Conservation (phyloP, 2,329 filamentous ascomycete species). For the Stachybotrys echinatus region DNA sequence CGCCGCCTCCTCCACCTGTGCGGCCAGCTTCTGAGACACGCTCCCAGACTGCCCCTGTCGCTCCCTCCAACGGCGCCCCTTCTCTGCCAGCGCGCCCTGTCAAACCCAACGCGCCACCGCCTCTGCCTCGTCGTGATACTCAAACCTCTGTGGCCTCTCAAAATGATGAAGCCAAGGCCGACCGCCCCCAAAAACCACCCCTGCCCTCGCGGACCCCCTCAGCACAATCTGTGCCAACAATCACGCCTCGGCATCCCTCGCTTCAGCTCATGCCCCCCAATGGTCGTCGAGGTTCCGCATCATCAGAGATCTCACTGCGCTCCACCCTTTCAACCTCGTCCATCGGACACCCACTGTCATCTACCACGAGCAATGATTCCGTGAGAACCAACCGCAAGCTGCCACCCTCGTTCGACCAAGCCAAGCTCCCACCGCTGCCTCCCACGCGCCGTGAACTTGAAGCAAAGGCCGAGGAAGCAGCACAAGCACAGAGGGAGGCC, state of each 20-base stretch:
- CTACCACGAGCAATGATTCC: slow-evolving; percentile 42
- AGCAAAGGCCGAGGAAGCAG: slow-evolving; percentile 32
- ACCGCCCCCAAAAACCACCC: slow-evolving; percentile 26
- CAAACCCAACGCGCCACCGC: slow-evolving; percentile 22
- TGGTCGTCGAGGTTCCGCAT: slow-evolving; percentile 48
- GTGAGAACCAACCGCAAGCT: slow-evolving; percentile 41
- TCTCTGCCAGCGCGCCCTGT: slow-evolving; percentile 31
- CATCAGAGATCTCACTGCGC: slow-evolving; percentile 50
- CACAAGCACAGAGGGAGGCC: slow-evolving; percentile 17
- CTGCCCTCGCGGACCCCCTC: slow-evolving; percentile 17
- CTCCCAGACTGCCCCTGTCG: slow-evolving; percentile 29
- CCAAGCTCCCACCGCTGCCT: slow-evolving; percentile 53
- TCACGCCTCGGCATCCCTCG: slow-evolving; percentile 41
- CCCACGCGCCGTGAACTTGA: slow-evolving; percentile 51
- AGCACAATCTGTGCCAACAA: slow-evolving; percentile 8
- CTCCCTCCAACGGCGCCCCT: slow-evolving; percentile 28
- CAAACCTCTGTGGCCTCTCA: slow-evolving; percentile 9
- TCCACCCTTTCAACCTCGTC: slow-evolving; percentile 51
- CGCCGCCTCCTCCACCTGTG: slow-evolving; percentile 33
- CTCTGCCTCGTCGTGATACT: slow-evolving; percentile 26
- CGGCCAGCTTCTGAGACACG: slow-evolving; percentile 31
- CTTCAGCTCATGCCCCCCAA: slow-evolving; percentile 32
- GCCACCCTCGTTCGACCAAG: slow-evolving; percentile 49
- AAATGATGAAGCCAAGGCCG: background rate
- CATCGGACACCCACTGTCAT: slow-evolving; percentile 37